A percentile compares a stretch with the other conserved stretches of the same genome.
Conservation (phyloP, 768 basidiomycete species). For the Lactarius evosmus region DNA sequence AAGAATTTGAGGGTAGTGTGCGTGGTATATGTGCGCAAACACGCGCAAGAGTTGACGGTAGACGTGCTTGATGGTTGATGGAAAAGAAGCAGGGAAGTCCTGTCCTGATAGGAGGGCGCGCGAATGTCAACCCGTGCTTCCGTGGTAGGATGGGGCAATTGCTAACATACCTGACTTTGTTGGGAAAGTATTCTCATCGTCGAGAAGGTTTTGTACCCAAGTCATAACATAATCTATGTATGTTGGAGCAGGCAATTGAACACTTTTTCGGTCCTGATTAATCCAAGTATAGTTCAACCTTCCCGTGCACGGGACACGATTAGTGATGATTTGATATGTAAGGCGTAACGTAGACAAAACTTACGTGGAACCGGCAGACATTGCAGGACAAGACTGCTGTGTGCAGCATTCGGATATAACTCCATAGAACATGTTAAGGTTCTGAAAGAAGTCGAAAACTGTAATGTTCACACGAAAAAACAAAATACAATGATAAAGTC, state of each 20-base stretch:
- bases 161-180: conserved; percentile 79
- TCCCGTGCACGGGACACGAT: not conserved
- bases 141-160: not conserved
- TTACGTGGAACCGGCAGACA: conserved; percentile 85
- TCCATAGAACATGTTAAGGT: conserved; percentile 95
- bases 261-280: conserved; percentile 85
- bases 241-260: conserved; percentile 86
- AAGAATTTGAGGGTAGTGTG: conserved; percentile 87
- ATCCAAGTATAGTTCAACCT: conserved; percentile 96
- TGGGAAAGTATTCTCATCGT: conserved; percentile 93
- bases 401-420: conserved; percentile 93
- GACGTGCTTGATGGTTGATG: conserved; percentile 86
- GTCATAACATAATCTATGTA: conserved; percentile 99
- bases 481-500: not conserved
- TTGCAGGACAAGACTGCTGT: conserved; percentile 81
- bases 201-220: conserved; percentile 89
- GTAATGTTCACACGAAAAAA: conserved; percentile 6
- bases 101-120: conserved; percentile 51
- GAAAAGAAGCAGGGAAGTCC: conserved; percentile 84
- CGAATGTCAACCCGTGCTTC: not conserved
- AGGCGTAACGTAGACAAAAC: conserved; percentile 33
- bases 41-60: conserved; percentile 96
- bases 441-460: conserved; percentile 98
- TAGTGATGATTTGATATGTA: not conserved
- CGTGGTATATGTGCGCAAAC: conserved; percentile 96